phyloP scores from a whole-genome alignment of 345 rosid genomes.

The Excoecaria cochinchinensis region DNA sequence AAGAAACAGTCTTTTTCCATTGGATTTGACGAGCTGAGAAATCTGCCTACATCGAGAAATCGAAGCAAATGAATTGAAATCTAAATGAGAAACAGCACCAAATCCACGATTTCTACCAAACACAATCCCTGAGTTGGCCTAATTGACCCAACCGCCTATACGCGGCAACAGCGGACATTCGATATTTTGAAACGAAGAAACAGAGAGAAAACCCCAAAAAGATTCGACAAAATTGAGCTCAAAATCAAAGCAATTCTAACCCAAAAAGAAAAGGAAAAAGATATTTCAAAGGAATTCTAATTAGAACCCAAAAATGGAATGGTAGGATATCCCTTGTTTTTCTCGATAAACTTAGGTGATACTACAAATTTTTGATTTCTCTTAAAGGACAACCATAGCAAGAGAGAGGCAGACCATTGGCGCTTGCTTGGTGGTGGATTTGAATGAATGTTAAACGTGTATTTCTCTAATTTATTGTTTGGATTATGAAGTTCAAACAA shows the following conservation, averaged over 20 bases:
- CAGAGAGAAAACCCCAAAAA: too few relatives aligned
- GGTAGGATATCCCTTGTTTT: neutral
- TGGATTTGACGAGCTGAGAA: constrained; percentile 27
- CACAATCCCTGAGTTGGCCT: constrained; percentile 28
- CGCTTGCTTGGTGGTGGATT: neutral
- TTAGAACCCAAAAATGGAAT: neutral
- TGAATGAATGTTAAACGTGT: constrained; percentile 4
- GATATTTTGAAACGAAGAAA: neutral
- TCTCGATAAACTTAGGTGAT: neutral
- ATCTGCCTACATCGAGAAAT: constrained; percentile 17
- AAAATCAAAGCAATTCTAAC: neutral
- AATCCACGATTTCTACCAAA: constrained; percentile 33
- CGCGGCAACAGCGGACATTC: constrained; percentile 44
- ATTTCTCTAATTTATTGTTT: neutral
- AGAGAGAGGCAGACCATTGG: neutral
- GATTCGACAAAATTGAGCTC: neutral
- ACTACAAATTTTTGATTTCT: neutral
- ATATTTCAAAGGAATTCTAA: neutral
- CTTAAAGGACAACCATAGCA: neutral
- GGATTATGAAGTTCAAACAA: neutral
- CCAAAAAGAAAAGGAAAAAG: neutral
- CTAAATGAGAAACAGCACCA: constrained; percentile 13
- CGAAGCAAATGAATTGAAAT: constrained; percentile 12
- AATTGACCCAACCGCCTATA: constrained; percentile 45
- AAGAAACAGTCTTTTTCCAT: constrained; percentile 25